A percentile compares a stretch with the other conserved stretches of the same genome.
Conservation (phyloP, 257 asterid species). For the Przewalskia tangutica region DNA sequence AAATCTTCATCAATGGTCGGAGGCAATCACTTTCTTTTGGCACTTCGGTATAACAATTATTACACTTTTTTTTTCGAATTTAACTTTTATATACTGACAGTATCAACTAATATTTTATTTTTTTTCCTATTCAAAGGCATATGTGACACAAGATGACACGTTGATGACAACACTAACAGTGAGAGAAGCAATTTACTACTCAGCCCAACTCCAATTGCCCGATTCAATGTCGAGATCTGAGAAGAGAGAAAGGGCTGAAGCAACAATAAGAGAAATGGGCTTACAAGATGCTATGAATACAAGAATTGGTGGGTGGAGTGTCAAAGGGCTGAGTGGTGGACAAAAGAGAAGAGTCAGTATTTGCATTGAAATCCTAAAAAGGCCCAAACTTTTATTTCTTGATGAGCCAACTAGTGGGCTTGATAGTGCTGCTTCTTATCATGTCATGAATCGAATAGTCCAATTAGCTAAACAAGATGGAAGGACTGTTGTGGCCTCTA, state of each 20-base stretch:
- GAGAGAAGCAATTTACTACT: constrained; percentile 43
- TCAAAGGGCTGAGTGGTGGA: constrained; percentile 57
- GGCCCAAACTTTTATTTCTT: constrained; percentile 42
- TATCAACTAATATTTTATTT: too few species aligned
- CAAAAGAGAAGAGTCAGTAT: constrained; percentile 58
- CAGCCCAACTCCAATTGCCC: constrained; percentile 51
- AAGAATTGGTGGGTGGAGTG: constrained; percentile 58
- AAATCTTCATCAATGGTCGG: constrained; percentile 50
- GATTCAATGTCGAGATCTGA: constrained; percentile 31
- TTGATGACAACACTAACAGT: constrained; percentile 50
- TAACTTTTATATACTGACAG: neutral
- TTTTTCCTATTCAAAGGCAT: constrained; percentile 16
- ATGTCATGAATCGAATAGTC: constrained; percentile 36
- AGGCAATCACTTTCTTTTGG: constrained; percentile 54
- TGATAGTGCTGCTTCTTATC: constrained; percentile 55
- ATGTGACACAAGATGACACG: constrained; percentile 59
- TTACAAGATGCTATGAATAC: constrained; percentile 40
- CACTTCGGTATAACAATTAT: constrained; percentile 34
- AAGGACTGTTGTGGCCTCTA: constrained; percentile 33
- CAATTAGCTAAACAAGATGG: constrained; percentile 26
- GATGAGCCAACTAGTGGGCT: constrained; percentile 59
- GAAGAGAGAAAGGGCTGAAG: constrained; percentile 38
- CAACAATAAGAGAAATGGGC: constrained; percentile 44
- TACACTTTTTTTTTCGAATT: neutral
- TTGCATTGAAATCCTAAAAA: constrained; percentile 44